Percentiles rank a stretch among this genome's conserved stretches.
phyloP scores from a whole-genome alignment of 331 rosid species.

The Erythrophleum ivorense region DNA sequence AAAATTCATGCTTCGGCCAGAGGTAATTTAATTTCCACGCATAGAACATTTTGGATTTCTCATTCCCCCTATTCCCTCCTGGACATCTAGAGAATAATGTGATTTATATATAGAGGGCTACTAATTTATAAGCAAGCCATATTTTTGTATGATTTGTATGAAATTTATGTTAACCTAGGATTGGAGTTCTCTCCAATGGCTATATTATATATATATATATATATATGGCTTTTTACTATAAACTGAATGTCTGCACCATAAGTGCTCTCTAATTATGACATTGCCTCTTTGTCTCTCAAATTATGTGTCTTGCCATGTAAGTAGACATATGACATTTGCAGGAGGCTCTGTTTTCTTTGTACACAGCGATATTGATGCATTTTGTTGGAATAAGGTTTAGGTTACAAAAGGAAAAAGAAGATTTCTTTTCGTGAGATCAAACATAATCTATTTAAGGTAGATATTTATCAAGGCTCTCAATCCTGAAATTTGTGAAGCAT shows the following conservation, averaged over 20 bases:
- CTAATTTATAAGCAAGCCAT: neutral
- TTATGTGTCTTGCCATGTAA: neutral
- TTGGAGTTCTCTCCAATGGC: neutral
- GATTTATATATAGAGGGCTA: neutral
- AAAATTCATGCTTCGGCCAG: conserved; percentile 68
- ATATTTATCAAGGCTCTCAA: neutral
- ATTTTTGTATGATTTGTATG: neutral
- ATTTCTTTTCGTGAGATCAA: neutral
- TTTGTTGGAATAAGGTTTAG: neutral
- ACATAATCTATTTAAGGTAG: neutral
- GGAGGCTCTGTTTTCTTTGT: neutral
- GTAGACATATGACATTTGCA: neutral
- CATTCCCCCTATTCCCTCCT: conserved; percentile 26
- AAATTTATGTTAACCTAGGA: neutral
- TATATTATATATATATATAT: neutral
- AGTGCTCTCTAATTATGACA: neutral
- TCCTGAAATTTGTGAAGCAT: neutral
- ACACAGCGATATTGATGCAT: neutral
- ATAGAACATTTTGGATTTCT: neutral
- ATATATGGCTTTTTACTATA: neutral
- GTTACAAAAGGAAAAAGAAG: neutral
- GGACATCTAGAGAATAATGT: neutral
- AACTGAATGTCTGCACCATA: neutral
- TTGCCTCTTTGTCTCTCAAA: neutral
- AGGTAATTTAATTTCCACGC: conserved; percentile 47